Evolutionary conservation across 1,284 basidiomycete genomes (phyloP).

Genomic region (Cystobasidiaceae sp.): DNA sequence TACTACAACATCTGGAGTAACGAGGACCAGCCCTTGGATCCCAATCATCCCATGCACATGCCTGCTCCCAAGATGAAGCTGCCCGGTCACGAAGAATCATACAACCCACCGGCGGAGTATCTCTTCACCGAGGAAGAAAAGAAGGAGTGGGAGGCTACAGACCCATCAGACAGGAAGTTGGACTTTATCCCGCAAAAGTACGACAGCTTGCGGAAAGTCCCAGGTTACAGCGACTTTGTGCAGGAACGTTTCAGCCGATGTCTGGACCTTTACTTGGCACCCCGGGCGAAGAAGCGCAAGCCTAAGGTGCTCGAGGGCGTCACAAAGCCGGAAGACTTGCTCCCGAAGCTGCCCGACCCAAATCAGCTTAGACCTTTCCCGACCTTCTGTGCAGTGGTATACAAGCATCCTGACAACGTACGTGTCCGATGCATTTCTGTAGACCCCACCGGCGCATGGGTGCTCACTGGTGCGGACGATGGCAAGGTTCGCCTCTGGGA

Average conservation of each 20-base stretch:
- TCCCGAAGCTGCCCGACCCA: slow-evolving; percentile 94
- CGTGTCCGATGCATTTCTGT: slow-evolving; percentile 71
- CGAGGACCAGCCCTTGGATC: slow-evolving; percentile 45
- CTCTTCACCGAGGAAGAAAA: slow-evolving; percentile 82
- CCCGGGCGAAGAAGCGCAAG: slow-evolving; percentile 67
- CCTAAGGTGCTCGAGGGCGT: slow-evolving; percentile 79
- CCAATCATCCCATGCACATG: slow-evolving; percentile 64
- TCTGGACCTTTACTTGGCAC: slow-evolving; percentile 94
- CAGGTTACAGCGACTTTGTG: slow-evolving; percentile 85
- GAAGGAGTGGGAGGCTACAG: slow-evolving; percentile 74
- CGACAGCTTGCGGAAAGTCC: slow-evolving; percentile 77
- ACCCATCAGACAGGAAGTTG: slow-evolving; percentile 84
- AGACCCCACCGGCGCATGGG: slow-evolving; percentile 87
- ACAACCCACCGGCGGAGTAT: slow-evolving; percentile 98
- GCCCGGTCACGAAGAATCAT: slow-evolving; percentile 89
- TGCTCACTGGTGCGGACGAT: slow-evolving; percentile 83
- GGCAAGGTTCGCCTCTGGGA: slow-evolving; percentile 90
- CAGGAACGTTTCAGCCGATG: slow-evolving; percentile 92
- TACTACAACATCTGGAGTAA: slow-evolving; percentile 88
- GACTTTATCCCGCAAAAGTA: slow-evolving; percentile 88
- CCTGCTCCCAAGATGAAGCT: slow-evolving; percentile 88
- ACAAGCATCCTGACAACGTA: slow-evolving; percentile 59
- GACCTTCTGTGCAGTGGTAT: slow-evolving; percentile 68
- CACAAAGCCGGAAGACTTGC: slow-evolving; percentile 66
- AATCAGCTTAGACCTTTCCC: slow-evolving; percentile 93